These are phyloP conservation scores for Pleurotus ostreatus DNA, from an alignment of 768 basidiomycete species.

Conservation along the genomic window DNA sequence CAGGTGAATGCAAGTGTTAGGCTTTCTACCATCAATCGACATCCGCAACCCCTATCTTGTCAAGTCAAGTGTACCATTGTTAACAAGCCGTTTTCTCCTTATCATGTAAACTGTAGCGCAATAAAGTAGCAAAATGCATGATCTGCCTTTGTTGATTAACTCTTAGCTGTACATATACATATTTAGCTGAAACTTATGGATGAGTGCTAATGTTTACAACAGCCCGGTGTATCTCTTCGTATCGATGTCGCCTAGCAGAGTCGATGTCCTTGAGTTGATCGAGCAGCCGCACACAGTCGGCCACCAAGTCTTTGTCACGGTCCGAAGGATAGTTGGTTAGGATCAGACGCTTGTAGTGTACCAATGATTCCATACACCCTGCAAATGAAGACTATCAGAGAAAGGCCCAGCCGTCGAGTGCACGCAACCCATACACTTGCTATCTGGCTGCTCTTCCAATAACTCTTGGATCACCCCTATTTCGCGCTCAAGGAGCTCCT, in stretches of 20 bases:
- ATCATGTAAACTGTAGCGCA: too few relatives aligned
- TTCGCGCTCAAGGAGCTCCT: slow-evolving; percentile 62
- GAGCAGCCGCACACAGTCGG: slow-evolving; percentile 50
- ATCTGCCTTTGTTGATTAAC: too few relatives aligned
- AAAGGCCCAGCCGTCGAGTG: not conserved
- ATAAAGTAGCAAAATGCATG: too few relatives aligned
- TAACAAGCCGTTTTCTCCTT: too few relatives aligned
- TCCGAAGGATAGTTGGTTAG: slow-evolving; percentile 39
- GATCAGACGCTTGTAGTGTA: slow-evolving; percentile 76
- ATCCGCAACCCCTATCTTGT: not conserved
- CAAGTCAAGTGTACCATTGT: too few relatives aligned
- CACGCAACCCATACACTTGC: slow-evolving; percentile 64
- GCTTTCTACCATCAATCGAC: slow-evolving; percentile 8
- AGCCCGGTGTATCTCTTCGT: slow-evolving; percentile 54
- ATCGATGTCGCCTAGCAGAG: slow-evolving; percentile 59
- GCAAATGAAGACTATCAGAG: not conserved
- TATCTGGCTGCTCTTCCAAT: slow-evolving; percentile 84
- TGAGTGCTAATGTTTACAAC: too few relatives aligned
- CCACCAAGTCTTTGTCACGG: slow-evolving; percentile 24
- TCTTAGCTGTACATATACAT: too few relatives aligned
- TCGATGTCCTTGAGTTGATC: slow-evolving; percentile 61
- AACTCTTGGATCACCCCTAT: slow-evolving; percentile 79
- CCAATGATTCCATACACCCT: slow-evolving; percentile 96
- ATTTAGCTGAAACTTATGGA: too few relatives aligned
- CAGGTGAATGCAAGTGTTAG: slow-evolving; percentile 66